Evolutionary conservation across 2,329 filamentous ascomycete species (phyloP).

Genomic region (Fusarium guadeloupense): DNA sequence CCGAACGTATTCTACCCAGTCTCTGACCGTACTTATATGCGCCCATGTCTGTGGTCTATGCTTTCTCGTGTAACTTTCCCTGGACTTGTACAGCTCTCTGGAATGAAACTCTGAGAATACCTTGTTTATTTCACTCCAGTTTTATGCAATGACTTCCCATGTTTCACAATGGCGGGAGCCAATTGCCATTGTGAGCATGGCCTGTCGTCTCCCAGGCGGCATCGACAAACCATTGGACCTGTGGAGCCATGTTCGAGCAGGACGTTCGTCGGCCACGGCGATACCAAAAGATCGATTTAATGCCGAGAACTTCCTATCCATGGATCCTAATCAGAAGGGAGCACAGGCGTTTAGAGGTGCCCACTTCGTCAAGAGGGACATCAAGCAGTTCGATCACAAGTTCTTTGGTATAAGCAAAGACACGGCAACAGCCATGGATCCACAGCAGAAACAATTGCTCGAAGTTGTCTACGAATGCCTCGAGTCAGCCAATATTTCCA

Average conservation of each 20-base stretch:
- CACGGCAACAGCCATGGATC: conserved; percentile 40
- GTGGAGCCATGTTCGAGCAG: conserved; percentile 39
- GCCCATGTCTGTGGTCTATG: background rate
- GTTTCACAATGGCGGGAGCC: conserved; percentile 38
- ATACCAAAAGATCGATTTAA: conserved; percentile 40
- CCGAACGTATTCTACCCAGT: background rate
- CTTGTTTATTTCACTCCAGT: conserved; percentile 5
- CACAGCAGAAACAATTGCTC: conserved; percentile 38
- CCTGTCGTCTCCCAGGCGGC: conserved; percentile 38
- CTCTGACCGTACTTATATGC: conserved; percentile 3
- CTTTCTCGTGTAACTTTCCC: conserved; percentile 1
- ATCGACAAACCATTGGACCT: conserved; percentile 39
- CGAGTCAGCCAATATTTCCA: conserved; percentile 38
- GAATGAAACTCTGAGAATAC: conserved; percentile 3
- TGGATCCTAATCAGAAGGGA: conserved; percentile 39
- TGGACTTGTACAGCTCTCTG: background rate
- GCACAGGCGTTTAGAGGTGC: conserved; percentile 37
- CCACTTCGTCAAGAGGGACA: conserved; percentile 38
- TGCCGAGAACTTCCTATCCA: conserved; percentile 38
- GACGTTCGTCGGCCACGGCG: conserved; percentile 31
- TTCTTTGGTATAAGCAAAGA: conserved; percentile 42
- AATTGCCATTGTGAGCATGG: conserved; percentile 39
- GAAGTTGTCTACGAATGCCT: conserved; percentile 40
- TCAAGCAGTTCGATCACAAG: conserved; percentile 41
- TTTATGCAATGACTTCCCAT: conserved; percentile 28